phyloP scores from a whole-genome alignment of 305 asterid species.

The Lippia alba region DNA sequence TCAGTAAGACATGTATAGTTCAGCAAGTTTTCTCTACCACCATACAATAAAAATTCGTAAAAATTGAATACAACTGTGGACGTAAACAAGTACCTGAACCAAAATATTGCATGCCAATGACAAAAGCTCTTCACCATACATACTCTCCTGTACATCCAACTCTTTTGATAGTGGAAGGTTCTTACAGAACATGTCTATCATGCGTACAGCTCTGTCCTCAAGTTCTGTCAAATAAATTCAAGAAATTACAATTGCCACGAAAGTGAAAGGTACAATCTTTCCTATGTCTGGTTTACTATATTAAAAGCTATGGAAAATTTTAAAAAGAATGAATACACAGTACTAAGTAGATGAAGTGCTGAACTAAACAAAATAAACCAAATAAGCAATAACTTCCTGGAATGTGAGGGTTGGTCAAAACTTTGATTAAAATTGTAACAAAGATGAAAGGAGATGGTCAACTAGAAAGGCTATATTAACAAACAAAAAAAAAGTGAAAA shows the following conservation, averaged over 20 bases:
- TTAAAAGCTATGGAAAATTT: neutral
- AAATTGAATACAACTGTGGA: slow-evolving; percentile 15
- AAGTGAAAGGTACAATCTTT: slow-evolving; percentile 21
- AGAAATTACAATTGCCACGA: slow-evolving; percentile 22
- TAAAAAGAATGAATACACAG: neutral
- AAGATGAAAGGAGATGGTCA: slow-evolving; percentile 15
- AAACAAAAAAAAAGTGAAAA: slow-evolving; percentile 20
- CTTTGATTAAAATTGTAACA: neutral
- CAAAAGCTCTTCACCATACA: slow-evolving; percentile 96
- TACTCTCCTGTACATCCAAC: slow-evolving; percentile 85
- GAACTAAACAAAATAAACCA: slow-evolving; percentile 14
- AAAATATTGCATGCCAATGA: slow-evolving; percentile 81
- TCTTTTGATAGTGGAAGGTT: slow-evolving; percentile 87
- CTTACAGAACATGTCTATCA: slow-evolving; percentile 75
- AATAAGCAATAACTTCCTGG: slow-evolving; percentile 12
- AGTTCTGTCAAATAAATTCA: slow-evolving; percentile 59
- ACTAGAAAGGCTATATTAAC: slow-evolving; percentile 21
- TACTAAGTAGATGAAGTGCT: neutral
- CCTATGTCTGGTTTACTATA: slow-evolving; percentile 10
- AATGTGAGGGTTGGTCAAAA: slow-evolving; percentile 6
- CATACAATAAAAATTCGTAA: slow-evolving; percentile 20
- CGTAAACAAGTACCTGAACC: slow-evolving; percentile 79
- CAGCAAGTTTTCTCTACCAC: slow-evolving; percentile 21
- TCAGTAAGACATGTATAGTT: slow-evolving; percentile 12
- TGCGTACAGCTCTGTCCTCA: slow-evolving; percentile 68